phyloP scores from a whole-genome alignment of 257 asterid species.

The Echium plantagineum region DNA sequence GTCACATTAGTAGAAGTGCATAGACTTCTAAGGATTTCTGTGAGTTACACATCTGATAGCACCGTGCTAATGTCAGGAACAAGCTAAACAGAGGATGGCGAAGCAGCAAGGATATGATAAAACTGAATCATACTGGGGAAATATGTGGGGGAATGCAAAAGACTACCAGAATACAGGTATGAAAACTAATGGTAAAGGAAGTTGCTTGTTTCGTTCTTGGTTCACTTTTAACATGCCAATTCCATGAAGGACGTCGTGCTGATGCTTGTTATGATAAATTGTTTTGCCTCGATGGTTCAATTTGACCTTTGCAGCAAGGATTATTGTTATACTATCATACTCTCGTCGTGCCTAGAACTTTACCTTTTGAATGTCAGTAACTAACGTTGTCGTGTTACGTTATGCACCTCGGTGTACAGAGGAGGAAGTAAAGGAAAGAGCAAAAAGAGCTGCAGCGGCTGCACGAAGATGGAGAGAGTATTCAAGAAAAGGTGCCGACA shows the following conservation, averaged over 20 bases:
- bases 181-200: too few species aligned
- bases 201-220: too few species aligned
- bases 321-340: too few species aligned
- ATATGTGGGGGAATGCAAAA: constrained; percentile 64
- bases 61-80: constrained; percentile 33
- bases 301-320: too few species aligned
- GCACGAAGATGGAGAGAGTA: constrained; percentile 97
- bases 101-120: constrained; percentile 59
- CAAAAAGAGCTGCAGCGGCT: constrained; percentile 84
- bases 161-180: constrained; percentile 39
- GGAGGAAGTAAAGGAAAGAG: constrained; percentile 64
- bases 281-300: too few species aligned
- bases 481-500: constrained; percentile 76
- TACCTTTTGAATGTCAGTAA: too few species aligned
- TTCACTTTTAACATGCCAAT: too few species aligned
- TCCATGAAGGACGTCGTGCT: too few species aligned
- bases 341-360: neutral
- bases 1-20: neutral
- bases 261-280: too few species aligned
- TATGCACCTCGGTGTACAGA: constrained; percentile 30
- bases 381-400: neutral
- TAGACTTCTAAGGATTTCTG: neutral
- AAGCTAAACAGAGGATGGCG: constrained; percentile 67
- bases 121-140: constrained; percentile 54
- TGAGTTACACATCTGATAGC: neutral